Conservation (phyloP, 176 grass and related monocot genomes). For the Oryza rufipogon region DNA sequence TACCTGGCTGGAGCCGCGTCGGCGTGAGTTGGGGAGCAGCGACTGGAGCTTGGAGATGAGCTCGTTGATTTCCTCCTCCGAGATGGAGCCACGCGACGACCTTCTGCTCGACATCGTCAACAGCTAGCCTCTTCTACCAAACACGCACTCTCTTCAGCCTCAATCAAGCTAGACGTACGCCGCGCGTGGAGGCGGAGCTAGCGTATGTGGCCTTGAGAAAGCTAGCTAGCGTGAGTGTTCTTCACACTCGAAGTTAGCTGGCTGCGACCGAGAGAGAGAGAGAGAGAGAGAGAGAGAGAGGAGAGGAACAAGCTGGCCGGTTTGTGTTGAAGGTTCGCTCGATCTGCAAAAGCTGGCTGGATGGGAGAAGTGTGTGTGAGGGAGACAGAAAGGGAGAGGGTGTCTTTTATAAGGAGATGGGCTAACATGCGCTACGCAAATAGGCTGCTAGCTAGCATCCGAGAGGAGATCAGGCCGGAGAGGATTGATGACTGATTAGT, state of each 20-base stretch:
- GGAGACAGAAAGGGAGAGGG: slow-evolving; percentile 64
- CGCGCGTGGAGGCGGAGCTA: not conserved
- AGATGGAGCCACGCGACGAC: slow-evolving; percentile 68
- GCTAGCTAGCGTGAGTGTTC: not conserved
- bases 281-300: not conserved
- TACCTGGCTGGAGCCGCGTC: slow-evolving; percentile 70
- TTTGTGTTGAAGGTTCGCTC: not conserved
- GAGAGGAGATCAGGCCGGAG: too few species aligned
- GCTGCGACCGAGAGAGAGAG: not conserved
- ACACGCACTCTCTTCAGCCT: not conserved
- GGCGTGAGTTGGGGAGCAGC: slow-evolving; percentile 71
- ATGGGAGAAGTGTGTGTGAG: slow-evolving; percentile 46
- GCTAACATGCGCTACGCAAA: too few species aligned
- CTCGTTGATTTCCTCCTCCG: slow-evolving; percentile 83
- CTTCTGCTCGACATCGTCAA: slow-evolving; percentile 71
- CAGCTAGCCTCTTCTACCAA: not conserved
- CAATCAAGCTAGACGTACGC: not conserved
- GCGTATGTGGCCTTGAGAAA: not conserved
- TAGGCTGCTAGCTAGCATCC: not conserved
- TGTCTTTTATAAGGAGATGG: slow-evolving; percentile 47
- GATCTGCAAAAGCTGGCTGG: not conserved
- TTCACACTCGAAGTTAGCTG: not conserved
- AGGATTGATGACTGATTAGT: not conserved
- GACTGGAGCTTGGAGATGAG: slow-evolving; percentile 93
- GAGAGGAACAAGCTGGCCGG: not conserved